phyloP scores from a whole-genome alignment of 192 early-diverging fungal species.

The Entomortierella chlamydospora region DNA sequence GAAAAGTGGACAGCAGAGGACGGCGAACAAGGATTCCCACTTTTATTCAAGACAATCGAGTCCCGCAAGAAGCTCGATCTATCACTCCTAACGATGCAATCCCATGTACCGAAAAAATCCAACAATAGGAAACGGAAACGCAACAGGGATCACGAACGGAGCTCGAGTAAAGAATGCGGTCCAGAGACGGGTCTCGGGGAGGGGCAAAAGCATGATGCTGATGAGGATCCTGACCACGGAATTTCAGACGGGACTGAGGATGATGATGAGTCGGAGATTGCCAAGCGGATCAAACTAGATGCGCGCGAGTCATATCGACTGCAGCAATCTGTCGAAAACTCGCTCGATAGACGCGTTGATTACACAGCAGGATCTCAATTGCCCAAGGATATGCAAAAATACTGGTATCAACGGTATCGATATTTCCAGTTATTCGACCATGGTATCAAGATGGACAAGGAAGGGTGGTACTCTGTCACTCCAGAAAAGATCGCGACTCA shows the following conservation, averaged over 20 bases:
- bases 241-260: neutral
- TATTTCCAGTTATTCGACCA: conserved; percentile 89
- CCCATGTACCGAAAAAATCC: conserved; percentile 11
- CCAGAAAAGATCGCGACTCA: conserved; percentile 90
- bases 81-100: conserved; percentile 11
- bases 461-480: conserved; percentile 96
- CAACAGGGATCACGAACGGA: neutral
- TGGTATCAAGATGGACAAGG: conserved; percentile 88
- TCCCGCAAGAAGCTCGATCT: conserved; percentile 28
- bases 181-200: neutral
- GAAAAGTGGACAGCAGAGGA: neutral
- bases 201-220: neutral
- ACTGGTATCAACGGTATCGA: conserved; percentile 86
- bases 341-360: conserved; percentile 5
- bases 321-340: conserved; percentile 26
- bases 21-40: neutral
- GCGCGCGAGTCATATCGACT: conserved; percentile 17
- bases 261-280: neutral
- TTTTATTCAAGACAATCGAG: conserved; percentile 27
- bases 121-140: conserved; percentile 31
- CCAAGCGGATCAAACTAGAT: conserved; percentile 41
- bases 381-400: conserved; percentile 58
- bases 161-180: too few relatives aligned
- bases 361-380: conserved; percentile 18
- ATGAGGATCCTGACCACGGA: neutral